A percentile compares a stretch with the other conserved stretches of the same genome.
Conservation (phyloP, 768 basidiomycete genomes). For the Leccinum obscurum region DNA sequence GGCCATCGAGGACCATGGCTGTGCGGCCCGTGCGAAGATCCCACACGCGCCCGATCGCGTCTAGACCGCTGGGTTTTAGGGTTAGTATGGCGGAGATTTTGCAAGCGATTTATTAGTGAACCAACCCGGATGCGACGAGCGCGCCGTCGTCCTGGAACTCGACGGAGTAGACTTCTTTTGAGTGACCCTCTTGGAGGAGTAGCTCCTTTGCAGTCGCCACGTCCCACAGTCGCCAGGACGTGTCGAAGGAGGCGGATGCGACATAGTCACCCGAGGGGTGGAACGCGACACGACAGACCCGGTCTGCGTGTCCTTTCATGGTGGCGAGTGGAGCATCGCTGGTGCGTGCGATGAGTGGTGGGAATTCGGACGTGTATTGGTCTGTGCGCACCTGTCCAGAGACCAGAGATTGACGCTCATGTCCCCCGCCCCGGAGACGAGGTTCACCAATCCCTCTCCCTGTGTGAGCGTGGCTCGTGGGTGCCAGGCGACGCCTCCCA, state of each 20-base stretch:
- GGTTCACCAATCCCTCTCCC: constrained; percentile 64
- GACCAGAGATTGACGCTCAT: constrained; percentile 88
- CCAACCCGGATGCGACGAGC: constrained; percentile 88
- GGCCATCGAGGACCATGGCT: constrained; percentile 97
- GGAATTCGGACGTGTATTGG: background rate
- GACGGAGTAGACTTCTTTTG: constrained; percentile 94
- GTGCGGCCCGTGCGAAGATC: constrained; percentile 93
- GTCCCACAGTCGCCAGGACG: constrained; percentile 98
- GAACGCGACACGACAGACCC: constrained; percentile 93
- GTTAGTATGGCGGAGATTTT: background rate
- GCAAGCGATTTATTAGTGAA: background rate
- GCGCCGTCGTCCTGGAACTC: constrained; percentile 96
- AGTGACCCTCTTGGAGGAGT: constrained; percentile 93
- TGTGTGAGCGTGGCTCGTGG: constrained; percentile 83
- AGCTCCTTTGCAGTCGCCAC: constrained; percentile 78
- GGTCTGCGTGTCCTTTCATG: constrained; percentile 84
- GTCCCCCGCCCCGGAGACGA: constrained; percentile 92
- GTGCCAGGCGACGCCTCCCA: constrained; percentile 98
- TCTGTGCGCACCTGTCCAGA: constrained; percentile 60
- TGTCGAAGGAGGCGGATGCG: constrained; percentile 95
- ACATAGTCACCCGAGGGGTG: constrained; percentile 95
- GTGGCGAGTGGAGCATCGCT: constrained; percentile 87
- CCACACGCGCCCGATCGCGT: constrained; percentile 97
- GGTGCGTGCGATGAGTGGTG: constrained; percentile 9
- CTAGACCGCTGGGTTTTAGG: constrained; percentile 68